phyloP scores from a whole-genome alignment of 202 grass and related monocot genomes.

The Cymbopogon flexuosus region DNA sequence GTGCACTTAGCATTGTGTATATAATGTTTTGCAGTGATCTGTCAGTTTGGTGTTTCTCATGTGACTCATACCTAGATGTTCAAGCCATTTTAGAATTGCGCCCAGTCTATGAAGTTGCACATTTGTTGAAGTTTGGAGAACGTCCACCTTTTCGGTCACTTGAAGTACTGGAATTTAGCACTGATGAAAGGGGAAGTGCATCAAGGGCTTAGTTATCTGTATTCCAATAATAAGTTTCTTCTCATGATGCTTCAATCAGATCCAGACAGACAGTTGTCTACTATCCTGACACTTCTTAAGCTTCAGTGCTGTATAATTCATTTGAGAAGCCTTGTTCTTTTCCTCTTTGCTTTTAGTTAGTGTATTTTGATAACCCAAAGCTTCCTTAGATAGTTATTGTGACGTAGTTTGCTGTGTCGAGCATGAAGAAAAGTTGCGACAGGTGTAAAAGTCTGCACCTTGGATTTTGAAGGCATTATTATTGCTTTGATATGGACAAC shows the following conservation, averaged over 20 bases:
- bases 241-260: slow-evolving; percentile 2
- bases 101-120: slow-evolving; percentile 79
- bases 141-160: slow-evolving; percentile 55
- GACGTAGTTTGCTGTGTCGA: slow-evolving; percentile 5
- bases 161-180: slow-evolving; percentile 45
- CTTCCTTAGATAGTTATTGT: background rate
- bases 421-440: slow-evolving; percentile 19
- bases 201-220: slow-evolving; percentile 39
- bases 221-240: slow-evolving; percentile 7
- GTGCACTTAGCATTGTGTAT: slow-evolving; percentile 9
- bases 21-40: slow-evolving; percentile 62
- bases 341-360: background rate
- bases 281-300: slow-evolving; percentile 27
- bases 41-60: slow-evolving; percentile 87
- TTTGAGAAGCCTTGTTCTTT: background rate
- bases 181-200: slow-evolving; percentile 25
- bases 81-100: slow-evolving; percentile 67
- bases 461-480: slow-evolving; percentile 26
- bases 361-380: background rate
- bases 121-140: slow-evolving; percentile 86
- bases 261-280: background rate
- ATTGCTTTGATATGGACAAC: slow-evolving; percentile 34
- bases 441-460: slow-evolving; percentile 24
- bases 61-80: slow-evolving; percentile 87
- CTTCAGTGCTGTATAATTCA: slow-evolving; percentile 6